phyloP scores from a whole-genome alignment of 495 filamentous ascomycete genomes.

The Pyronema domesticum region DNA sequence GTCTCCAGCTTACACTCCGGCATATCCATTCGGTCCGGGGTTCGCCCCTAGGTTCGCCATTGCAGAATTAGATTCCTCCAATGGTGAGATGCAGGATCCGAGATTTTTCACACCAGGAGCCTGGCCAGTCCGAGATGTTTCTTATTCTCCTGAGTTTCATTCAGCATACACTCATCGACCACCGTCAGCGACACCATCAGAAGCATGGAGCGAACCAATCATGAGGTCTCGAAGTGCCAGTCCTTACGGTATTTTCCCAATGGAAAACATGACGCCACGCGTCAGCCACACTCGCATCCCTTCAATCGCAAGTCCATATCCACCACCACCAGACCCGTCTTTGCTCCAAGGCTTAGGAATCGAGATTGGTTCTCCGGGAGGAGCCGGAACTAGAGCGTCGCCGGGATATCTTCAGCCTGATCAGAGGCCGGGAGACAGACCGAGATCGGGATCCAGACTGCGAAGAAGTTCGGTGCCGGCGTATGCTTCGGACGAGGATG shows the following conservation, averaged over 20 bases:
- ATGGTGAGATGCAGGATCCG: conserved; percentile 9
- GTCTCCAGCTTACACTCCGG: not conserved
- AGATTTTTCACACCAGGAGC: conserved; percentile 18
- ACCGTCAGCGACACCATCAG: conserved; percentile 15
- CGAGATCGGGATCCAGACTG: not conserved
- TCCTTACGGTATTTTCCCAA: not conserved
- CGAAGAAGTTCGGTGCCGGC: conserved; percentile 2
- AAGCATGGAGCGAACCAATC: conserved; percentile 10
- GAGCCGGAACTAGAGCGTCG: not conserved
- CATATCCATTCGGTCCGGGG: not conserved
- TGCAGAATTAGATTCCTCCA: not conserved
- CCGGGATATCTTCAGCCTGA: not conserved
- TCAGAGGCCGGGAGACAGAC: not conserved
- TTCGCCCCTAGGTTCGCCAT: too few species aligned
- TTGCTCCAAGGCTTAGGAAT: not conserved
- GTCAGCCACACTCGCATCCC: not conserved
- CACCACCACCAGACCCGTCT: not conserved
- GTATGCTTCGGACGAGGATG: not conserved
- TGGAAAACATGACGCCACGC: not conserved
- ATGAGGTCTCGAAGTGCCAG: conserved; percentile 5
- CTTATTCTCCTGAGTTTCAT: conserved; percentile 14
- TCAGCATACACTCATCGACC: conserved; percentile 13
- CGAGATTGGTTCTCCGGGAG: not conserved
- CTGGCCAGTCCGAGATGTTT: conserved; percentile 9
- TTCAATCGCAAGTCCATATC: not conserved